Evolutionary conservation across 495 filamentous ascomycete species (phyloP).

Genomic region (Daldinia childiae): DNA sequence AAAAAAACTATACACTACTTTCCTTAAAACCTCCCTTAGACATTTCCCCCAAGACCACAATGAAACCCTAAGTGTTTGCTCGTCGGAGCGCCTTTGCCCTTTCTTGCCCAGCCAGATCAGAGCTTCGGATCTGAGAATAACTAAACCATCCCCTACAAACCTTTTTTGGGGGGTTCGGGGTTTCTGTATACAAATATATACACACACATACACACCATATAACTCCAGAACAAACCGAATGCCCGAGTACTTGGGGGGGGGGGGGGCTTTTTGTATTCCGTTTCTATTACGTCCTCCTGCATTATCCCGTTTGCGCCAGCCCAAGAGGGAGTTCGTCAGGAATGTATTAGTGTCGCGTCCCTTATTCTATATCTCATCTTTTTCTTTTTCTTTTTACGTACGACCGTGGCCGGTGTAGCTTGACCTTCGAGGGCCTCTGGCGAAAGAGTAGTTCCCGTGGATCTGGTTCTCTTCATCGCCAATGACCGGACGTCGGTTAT

Average conservation of each 20-base stretch:
- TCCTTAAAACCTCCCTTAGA: constrained; percentile 11
- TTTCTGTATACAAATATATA: neutral
- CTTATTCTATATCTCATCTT: constrained; percentile 15
- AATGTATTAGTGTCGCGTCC: constrained; percentile 22
- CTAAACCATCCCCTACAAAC: neutral
- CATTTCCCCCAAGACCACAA: constrained; percentile 6
- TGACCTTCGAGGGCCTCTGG: constrained; percentile 33
- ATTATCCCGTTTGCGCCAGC: constrained; percentile 30
- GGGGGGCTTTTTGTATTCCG: constrained; percentile 18
- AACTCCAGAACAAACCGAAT: constrained; percentile 12
- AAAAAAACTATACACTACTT: constrained; percentile 23
- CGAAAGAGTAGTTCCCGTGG: constrained; percentile 40
- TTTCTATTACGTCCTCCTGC: constrained; percentile 25
- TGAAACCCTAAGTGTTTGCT: constrained; percentile 33
- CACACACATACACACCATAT: neutral
- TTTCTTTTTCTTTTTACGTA: constrained; percentile 22
- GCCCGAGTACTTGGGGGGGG: neutral
- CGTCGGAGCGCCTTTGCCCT: constrained; percentile 29
- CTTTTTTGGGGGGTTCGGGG: neutral
- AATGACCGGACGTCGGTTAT: constrained; percentile 13
- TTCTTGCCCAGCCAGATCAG: constrained; percentile 29
- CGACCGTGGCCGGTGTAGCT: constrained; percentile 34
- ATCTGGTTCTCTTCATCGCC: constrained; percentile 39
- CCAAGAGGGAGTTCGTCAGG: constrained; percentile 16
- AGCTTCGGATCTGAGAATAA: constrained; percentile 29